Evolutionary conservation across 495 filamentous ascomycete genomes (phyloP).

Genomic region (Copromyces sp.): DNA sequence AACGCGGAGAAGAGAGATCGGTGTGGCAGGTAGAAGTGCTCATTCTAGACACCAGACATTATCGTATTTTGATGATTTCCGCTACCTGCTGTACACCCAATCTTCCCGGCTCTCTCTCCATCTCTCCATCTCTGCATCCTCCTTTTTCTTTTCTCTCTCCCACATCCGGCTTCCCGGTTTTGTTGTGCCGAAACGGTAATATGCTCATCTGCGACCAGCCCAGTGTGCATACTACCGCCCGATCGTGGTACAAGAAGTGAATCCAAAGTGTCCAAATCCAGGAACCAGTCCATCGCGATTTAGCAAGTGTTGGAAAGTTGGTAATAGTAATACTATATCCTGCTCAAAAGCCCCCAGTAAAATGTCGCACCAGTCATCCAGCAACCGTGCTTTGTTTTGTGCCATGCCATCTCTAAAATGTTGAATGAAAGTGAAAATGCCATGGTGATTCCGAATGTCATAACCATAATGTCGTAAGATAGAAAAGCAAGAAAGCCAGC

Average conservation of each 20-base stretch:
- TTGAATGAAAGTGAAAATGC: neutral
- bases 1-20: neutral
- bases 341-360: neutral
- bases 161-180: neutral
- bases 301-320: neutral
- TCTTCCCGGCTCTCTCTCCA: neutral
- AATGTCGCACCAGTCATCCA: neutral
- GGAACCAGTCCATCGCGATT: neutral
- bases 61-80: neutral
- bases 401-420: neutral
- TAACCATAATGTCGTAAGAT: neutral
- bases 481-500: neutral
- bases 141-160: neutral
- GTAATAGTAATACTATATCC: neutral
- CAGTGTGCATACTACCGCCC: neutral
- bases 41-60: neutral
- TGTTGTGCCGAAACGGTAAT: neutral
- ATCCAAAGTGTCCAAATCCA: neutral
- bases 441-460: neutral
- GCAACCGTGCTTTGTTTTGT: neutral
- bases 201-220: neutral
- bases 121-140: neutral
- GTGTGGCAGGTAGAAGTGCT: neutral
- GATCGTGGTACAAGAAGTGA: neutral
- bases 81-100: neutral